Evolutionary conservation across 805 yeast genomes (phyloP).

Genomic region (Pichia rugopelliculosa): DNA sequence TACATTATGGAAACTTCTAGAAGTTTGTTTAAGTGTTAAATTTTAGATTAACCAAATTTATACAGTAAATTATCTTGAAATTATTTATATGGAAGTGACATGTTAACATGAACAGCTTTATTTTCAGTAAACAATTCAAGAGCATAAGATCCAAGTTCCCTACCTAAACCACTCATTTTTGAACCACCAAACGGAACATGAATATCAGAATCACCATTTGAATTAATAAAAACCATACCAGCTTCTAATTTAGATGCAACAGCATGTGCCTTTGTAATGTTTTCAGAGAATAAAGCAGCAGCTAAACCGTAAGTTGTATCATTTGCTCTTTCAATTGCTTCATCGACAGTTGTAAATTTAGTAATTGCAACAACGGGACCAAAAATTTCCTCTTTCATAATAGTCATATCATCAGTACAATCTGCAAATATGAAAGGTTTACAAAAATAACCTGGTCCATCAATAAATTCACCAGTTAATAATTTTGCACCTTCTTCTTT

Average conservation of each 20-base stretch:
- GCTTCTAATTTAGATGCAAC: constrained; percentile 58
- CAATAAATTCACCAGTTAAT: constrained; percentile 58
- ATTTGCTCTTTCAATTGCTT: constrained; percentile 59
- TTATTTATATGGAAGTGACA: constrained; percentile 22
- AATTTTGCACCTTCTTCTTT: constrained; percentile 62
- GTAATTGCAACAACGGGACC: constrained; percentile 73
- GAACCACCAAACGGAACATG: constrained; percentile 66
- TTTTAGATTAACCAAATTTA: background rate
- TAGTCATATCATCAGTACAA: constrained; percentile 55
- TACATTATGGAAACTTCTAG: background rate
- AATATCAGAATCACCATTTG: constrained; percentile 48
- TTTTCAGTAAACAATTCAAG: constrained; percentile 53
- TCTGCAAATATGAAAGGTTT: constrained; percentile 68
- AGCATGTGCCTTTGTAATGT: constrained; percentile 50
- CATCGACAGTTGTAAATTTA: constrained; percentile 59
- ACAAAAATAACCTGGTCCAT: constrained; percentile 57
- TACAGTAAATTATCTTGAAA: background rate
- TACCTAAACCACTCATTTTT: constrained; percentile 58
- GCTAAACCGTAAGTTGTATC: constrained; percentile 68
- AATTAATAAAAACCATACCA: constrained; percentile 60
- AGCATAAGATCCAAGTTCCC: constrained; percentile 66
- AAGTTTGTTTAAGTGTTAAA: background rate
- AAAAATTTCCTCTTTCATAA: constrained; percentile 67
- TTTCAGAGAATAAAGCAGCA: constrained; percentile 67
- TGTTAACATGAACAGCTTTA: constrained; percentile 65